These are phyloP conservation scores for Diplodia seriata DNA, from an alignment of 2,329 filamentous ascomycete genomes.

Conservation along the genomic window DNA sequence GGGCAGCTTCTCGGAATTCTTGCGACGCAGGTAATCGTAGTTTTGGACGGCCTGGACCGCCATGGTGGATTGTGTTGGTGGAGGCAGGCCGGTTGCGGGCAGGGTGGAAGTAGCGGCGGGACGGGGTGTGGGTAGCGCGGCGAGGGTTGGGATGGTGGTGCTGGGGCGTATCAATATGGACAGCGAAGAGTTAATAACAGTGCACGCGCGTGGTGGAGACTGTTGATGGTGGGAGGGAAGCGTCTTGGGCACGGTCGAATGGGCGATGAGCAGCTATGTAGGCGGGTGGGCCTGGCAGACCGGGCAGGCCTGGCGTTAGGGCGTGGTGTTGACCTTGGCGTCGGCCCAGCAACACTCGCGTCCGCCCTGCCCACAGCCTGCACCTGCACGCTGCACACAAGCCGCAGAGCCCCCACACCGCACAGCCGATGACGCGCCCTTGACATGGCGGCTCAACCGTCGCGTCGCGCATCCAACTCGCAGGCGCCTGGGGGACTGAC, in stretches of 20 bases:
- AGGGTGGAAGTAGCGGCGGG: not conserved
- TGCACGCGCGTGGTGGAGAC: conserved; percentile 30
- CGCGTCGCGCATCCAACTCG: not conserved
- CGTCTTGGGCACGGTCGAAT: conserved; percentile 25
- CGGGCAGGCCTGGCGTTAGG: conserved; percentile 17
- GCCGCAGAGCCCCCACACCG: conserved; percentile 13
- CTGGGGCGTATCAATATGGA: conserved; percentile 42
- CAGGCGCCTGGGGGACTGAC: too few species aligned
- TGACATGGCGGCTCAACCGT: not conserved
- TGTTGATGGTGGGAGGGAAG: conserved; percentile 31
- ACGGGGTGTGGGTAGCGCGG: not conserved
- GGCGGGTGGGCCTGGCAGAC: conserved; percentile 19
- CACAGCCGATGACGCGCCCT: conserved; percentile 21
- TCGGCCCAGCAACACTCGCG: conserved; percentile 34
- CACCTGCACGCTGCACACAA: conserved; percentile 11
- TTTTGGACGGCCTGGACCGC: conserved; percentile 45
- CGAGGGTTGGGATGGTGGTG: conserved; percentile 19
- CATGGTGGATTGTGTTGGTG: conserved; percentile 35
- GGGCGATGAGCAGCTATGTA: conserved; percentile 30
- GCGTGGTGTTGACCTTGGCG: conserved; percentile 25
- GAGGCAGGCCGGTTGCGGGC: conserved; percentile 16
- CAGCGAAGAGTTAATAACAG: conserved; percentile 34
- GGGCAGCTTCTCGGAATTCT: conserved; percentile 50
- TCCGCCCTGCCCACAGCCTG: conserved; percentile 20
- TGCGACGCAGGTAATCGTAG: conserved; percentile 65